Evolutionary conservation across 2,329 filamentous ascomycete genomes (phyloP), one percentile per base, ranked within the genome.

Genomic region (Neophaeococcomyces mojaviensis): DNA sequence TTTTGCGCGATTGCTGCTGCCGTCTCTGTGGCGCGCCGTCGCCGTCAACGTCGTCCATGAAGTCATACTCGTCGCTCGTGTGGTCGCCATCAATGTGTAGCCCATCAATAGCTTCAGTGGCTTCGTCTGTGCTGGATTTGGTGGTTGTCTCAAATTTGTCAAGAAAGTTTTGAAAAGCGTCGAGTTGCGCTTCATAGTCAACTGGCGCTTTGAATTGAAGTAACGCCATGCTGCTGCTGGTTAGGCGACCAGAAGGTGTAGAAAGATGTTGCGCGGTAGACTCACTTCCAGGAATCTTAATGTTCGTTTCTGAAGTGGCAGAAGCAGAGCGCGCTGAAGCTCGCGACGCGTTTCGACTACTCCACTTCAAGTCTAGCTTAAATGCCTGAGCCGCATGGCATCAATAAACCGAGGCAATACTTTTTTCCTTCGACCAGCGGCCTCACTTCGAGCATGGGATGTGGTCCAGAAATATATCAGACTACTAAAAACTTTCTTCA

Each of bases 51-150:
- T 89, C 84, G 62, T 94, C 87, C 81, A 94, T 88, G 61, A 94
- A 86, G 60, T 96, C 88, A 64, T 95, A 87, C 59, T 95, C 88
- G 60, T 95, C 89, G 66, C 84, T 88, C 34, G 86, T 76, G 57
- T 84, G 85, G 67, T 94, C 84, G 61, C 88, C 89, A 64, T 88
- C 84, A 54, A 98, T 85, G 60, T 85, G 85, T 59, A 98, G 80
- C 55, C 84, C 81, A 57, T 87, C 81, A 39, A 98, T 77, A 36
- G 88, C 88, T 63, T 89, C 83, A 32, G 86, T 81, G 55, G 94
- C 81, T 13, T 73, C 68, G 48, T 70, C 78, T 75, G 77, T 65
- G 74, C 79, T 47, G 71, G 84, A 61, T 74, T 82, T 46, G n/a
- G 73, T 71, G 47, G 76, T 77, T n/a, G 83, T 83, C 71, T 98